Percentiles rank a stretch among this genome's conserved stretches.
These are phyloP conservation scores for Fraxinus dipetala DNA, from an alignment of 305 asterid genomes.

Conservation along the genomic window DNA sequence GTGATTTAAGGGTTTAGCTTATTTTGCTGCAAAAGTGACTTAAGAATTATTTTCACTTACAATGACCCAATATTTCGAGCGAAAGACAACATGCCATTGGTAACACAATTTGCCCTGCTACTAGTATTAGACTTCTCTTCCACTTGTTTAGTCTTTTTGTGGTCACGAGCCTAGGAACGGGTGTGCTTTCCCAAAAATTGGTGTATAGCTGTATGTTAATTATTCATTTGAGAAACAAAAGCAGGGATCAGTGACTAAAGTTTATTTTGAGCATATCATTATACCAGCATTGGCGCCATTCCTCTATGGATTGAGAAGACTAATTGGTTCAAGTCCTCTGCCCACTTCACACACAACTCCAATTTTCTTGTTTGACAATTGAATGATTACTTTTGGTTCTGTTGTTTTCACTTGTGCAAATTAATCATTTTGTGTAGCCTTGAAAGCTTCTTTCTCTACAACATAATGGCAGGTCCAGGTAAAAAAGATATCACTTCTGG, in stretches of 20 bases:
- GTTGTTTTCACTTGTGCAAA: neutral
- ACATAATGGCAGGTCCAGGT: constrained; percentile 47
- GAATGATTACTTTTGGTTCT: neutral
- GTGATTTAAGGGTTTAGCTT: neutral
- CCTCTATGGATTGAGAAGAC: neutral
- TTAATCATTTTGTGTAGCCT: neutral
- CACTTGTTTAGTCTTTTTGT: neutral
- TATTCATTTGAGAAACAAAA: neutral
- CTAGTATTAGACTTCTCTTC: neutral
- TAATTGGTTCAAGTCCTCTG: neutral
- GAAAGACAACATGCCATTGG: neutral
- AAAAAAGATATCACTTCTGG: constrained; percentile 56
- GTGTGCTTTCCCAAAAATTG: neutral
- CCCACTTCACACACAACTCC: constrained; percentile 11
- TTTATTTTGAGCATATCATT: neutral
- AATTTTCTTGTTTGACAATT: constrained; percentile 8
- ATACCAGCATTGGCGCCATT: neutral
- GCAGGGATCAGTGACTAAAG: neutral
- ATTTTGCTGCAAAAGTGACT: neutral
- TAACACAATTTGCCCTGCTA: neutral
- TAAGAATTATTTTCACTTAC: no score
- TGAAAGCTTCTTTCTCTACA: constrained; percentile 18
- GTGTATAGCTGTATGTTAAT: neutral
- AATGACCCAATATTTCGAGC: neutral
- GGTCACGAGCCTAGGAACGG: neutral